A percentile compares a stretch with the other conserved stretches of the same genome.
phyloP scores from a whole-genome alignment of 768 basidiomycete genomes.

The Hygrophoropsis aurantiaca region DNA sequence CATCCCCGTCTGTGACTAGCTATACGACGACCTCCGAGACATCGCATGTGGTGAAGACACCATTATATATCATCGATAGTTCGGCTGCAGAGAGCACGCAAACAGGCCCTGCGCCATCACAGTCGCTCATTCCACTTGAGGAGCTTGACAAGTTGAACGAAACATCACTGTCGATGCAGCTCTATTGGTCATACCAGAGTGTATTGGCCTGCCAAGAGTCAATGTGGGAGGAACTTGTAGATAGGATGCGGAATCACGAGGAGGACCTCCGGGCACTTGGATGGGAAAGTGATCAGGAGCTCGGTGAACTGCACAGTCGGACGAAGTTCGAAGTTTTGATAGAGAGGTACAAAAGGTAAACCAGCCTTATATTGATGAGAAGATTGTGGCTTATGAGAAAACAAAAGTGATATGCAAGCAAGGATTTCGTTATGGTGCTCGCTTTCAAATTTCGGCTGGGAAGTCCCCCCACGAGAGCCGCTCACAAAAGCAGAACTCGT shows the following conservation, averaged over 20 bases:
- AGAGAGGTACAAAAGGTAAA: slow-evolving; percentile 57
- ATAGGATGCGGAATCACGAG: slow-evolving; percentile 57
- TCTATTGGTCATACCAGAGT: slow-evolving; percentile 59
- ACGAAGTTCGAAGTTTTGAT: slow-evolving; percentile 59
- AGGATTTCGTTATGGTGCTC: slow-evolving; percentile 68
- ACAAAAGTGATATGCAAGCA: slow-evolving; percentile 61
- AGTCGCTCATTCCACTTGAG: slow-evolving; percentile 38
- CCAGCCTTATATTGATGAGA: slow-evolving; percentile 2
- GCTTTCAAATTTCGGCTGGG: slow-evolving; percentile 56
- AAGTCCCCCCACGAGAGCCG: slow-evolving; percentile 57
- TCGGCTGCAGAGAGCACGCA: slow-evolving; percentile 44
- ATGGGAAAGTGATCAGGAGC: slow-evolving; percentile 71
- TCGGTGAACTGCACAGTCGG: slow-evolving; percentile 54
- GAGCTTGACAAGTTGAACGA: slow-evolving; percentile 50
- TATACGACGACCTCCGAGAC: slow-evolving; percentile 2
- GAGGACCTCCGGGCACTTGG: slow-evolving; percentile 55
- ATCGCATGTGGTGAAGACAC: slow-evolving; percentile 14
- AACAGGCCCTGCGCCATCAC: slow-evolving; percentile 29
- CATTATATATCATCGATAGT: slow-evolving; percentile 47
- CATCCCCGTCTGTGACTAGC: not conserved
- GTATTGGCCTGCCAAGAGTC: slow-evolving; percentile 70
- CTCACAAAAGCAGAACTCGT: slow-evolving; percentile 68
- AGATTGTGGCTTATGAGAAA: not conserved
- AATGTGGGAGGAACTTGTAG: slow-evolving; percentile 75
- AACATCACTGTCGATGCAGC: slow-evolving; percentile 68